Base-by-base conservation (phyloP, 345 rosid species). In the Aquilaria yunnanensis region DNA sequence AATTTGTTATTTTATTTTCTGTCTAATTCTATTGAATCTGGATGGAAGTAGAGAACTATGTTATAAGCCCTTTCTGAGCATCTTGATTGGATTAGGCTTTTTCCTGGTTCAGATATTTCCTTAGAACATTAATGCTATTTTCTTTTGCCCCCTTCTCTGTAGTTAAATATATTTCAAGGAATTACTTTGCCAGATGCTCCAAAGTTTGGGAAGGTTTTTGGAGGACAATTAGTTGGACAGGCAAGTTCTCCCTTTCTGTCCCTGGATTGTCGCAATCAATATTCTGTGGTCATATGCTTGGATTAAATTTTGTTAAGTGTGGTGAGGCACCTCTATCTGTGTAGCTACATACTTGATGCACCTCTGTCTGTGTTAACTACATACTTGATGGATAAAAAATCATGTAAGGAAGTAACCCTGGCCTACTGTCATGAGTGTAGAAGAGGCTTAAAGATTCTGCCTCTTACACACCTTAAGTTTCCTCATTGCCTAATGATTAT, bases 191-290 rank as follows among this genome's bases (percentile, higher is more conserved):
- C 95, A 45, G 91, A 87, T 69, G 97, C 97, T 65, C 96, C 96
- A 32, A 83, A 47, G 60, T 94, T 86, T 72, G 97, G 96, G 31
- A 90, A 86, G 73, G 96, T 94, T 57, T 94, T 90, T 65, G 99
- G 99, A 56, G 97, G 99, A 67, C 97, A 94, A 76, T 82, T 94
- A 53, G 67, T 88, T 46, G 99, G 96, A 64, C 99, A 94, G 96
- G 99, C 73, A 76, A 68, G 67, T 23, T 59, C 33, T 47, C 56
- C 56, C 55, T 66, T 10, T 52, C n/a, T 12, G 6, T 37, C 51
- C 43, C 56, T 47, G 57, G 23, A 14, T 12, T 12, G 31, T 23
- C 61, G n/a, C 47, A 56, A 12, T 32, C 46, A n/a, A 16, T 31
- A 14, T 56, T 54, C 14, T 9, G 31, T 31, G 32, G 33, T 23